Base-by-base conservation (phyloP, 441 rosid genomes). In the Aleurites moluccanus region DNA sequence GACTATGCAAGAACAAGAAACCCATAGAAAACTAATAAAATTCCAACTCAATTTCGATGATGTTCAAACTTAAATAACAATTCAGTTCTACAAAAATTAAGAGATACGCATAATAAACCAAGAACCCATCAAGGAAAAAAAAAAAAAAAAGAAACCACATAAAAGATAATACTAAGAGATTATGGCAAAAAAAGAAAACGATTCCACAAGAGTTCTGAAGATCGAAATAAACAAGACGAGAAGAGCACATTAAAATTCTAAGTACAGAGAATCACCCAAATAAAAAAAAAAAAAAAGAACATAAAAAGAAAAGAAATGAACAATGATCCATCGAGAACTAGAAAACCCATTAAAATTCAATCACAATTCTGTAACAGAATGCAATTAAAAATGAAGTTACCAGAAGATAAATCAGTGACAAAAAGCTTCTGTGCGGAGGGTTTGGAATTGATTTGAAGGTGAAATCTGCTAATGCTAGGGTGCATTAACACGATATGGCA, bases 381-480 rank as follows among this genome's bases (percentile, higher is more conserved):
- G 60, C 2, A 56, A 56, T n/a, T 8, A 14, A 40, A 61, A 61
- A 0, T 30, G n/a, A 61, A n/a, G 52, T 50, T 83, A 95, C 97
- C 98, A 45, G 97, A 92, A 6, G 92, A 86, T 11, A 93, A 85
- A 82, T 96, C 97, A 49, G 87, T 78, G 72, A 91, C 89, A 78
- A 81, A 89, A 83, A 90, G 92, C 83, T 83, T 85, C 84, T 78
- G 86, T 20, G 76, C 73, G 52, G 87, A 83, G 55, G 88, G 85
- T 10, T 80, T 78, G 7, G 95, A 83, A 61, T 74, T 84, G 82
- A 96, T 87, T 77, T 86, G 89, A 76, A 96, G 88, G 85, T 96
- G 97, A 78, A 86, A 90, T 82, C 99, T 80, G 84, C 98, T 96
- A 82, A 96, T 80, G 74, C 99, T 93, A 0, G 99, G 99, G 69